A percentile compares a stretch with the other conserved stretches of the same genome.
phyloP scores from a whole-genome alignment of 2,329 filamentous ascomycete genomes.

The Macrophomina pseudophaseolina region DNA sequence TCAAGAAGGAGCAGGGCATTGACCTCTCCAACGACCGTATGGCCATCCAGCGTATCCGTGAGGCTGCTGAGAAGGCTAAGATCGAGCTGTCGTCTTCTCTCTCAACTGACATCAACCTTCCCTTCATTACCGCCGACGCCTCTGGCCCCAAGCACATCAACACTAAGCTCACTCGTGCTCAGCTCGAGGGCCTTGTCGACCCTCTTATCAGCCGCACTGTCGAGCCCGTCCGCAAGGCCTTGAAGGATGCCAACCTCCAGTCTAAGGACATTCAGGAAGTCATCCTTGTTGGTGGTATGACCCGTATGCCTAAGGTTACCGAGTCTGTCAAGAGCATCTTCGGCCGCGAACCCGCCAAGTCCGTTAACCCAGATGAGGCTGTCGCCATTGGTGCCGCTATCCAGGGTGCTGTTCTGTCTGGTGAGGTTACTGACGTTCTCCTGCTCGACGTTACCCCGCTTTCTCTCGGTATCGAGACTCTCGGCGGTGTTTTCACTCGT shows the following conservation, averaged over 20 bases:
- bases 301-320: slow-evolving; percentile 97
- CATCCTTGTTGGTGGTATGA: slow-evolving; percentile 98
- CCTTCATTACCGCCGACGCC: slow-evolving; percentile 96
- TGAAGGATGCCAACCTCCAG: slow-evolving; percentile 91
- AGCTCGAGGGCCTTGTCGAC: slow-evolving; percentile 92
- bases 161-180: slow-evolving; percentile 86
- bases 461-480: slow-evolving; percentile 97
- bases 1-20: slow-evolving; percentile 94
- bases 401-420: slow-evolving; percentile 93
- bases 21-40: slow-evolving; percentile 92
- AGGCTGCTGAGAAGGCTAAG: slow-evolving; percentile 99
- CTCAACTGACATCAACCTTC: slow-evolving; percentile 97
- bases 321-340: slow-evolving; percentile 98
- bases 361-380: slow-evolving; percentile 97
- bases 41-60: slow-evolving; percentile 98
- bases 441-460: slow-evolving; percentile 95
- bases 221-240: slow-evolving; percentile 92
- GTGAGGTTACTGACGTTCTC: slow-evolving; percentile 94
- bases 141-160: slow-evolving; percentile 99
- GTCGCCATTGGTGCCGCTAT: slow-evolving; percentile 97
- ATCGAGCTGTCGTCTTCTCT: slow-evolving; percentile 95
- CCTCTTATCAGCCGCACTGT: slow-evolving; percentile 85
- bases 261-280: slow-evolving; percentile 97
- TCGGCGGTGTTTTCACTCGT: slow-evolving; percentile 96
- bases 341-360: slow-evolving; percentile 94